Evolutionary conservation across 768 basidiomycete genomes (phyloP), one percentile per base, ranked within the genome.

Genomic region (Naganishia vishniacii): DNA sequence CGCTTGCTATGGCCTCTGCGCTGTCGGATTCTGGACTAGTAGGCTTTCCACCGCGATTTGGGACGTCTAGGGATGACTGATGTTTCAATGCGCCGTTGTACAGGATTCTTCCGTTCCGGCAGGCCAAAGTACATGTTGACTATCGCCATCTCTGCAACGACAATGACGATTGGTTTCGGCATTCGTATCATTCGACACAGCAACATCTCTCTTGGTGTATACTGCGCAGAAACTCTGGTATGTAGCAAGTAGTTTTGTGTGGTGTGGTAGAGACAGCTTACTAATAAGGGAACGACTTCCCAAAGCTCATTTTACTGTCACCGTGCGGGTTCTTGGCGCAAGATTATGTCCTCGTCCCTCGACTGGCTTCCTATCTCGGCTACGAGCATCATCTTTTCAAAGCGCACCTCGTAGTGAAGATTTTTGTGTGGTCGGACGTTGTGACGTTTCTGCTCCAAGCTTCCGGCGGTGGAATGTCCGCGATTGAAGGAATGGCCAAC

Each of bases 391-490:
- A 73, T 51, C 67, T 77, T 0, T 74, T 73, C 16, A 73, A 69
- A 46, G 66, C 72, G 9, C 68, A 58, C n/a, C 49, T 63, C 31
- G 64, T 76, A 28, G 70, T 66, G n/a, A 70, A 70, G 66, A 68
- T 68, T 18, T 77, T 77, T 60, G 69, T 77, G 59, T 63, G 71
- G n/a, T 73, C 73, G 8, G 76, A 77, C 67, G 67, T 77, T 59
- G 56, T 68, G 56, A 77, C 76, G 0, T 77, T 77, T 66, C 48
- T 75, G n/a, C 69, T 75, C 18, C 76, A 77, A 64, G 76, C 72
- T 59, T 69, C 71, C 1, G 76, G 76, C 6, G 76, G 76, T 61
- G 73, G 75, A 26, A 65, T 76, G n/a, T 56, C 53, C 26, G 72
- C 70, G 29, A 67, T 69, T 15, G 63, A 71, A 15, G 42, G 62